Evolutionary conservation across 2,329 filamentous ascomycete genomes (phyloP).

Genomic region (Neodidymelliopsis sp.): DNA sequence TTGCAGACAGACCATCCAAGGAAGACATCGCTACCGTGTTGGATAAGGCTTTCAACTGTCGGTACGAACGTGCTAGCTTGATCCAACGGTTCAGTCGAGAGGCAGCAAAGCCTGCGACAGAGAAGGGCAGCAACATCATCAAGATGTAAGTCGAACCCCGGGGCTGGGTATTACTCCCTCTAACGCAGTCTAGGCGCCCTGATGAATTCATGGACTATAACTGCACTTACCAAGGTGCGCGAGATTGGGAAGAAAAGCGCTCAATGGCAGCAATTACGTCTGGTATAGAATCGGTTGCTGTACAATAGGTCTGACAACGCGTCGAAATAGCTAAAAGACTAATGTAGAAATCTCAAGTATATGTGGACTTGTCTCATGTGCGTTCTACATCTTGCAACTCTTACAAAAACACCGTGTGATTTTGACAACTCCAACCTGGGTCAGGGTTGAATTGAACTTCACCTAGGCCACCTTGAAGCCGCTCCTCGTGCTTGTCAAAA

Average conservation of each 20-base stretch:
- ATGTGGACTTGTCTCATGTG: no score
- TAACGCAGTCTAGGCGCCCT: conserved; percentile 31
- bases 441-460: no score
- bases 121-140: conserved; percentile 39
- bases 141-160: conserved; percentile 31
- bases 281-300: not conserved
- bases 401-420: no score
- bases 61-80: conserved; percentile 49
- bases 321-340: no score
- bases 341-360: no score
- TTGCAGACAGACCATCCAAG: conserved; percentile 15
- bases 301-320: not conserved
- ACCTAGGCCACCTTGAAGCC: no score
- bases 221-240: conserved; percentile 48
- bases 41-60: conserved; percentile 17
- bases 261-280: conserved; percentile 3
- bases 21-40: conserved; percentile 29
- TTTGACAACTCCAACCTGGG: no score
- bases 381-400: no score
- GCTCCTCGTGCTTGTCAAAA: no score
- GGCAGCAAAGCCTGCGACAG: conserved; percentile 50
- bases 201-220: conserved; percentile 56
- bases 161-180: not conserved
- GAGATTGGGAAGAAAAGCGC: conserved; percentile 38
- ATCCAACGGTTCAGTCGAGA: conserved; percentile 56